Evolutionary conservation across 768 basidiomycete genomes (phyloP).

Genomic region (Mycena sanguinolenta): DNA sequence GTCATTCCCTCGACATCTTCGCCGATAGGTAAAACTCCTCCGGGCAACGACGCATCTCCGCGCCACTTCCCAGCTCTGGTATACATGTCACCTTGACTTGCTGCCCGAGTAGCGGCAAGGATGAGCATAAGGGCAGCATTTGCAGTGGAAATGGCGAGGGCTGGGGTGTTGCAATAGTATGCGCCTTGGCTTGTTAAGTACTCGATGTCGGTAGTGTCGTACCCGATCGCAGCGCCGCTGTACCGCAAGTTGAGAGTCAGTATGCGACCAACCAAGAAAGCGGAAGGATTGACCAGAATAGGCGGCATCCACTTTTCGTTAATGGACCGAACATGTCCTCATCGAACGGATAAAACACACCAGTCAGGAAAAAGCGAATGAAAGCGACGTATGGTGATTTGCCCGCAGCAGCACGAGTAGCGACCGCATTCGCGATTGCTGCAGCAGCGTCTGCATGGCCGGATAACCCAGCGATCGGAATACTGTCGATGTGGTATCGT

Average conservation of each 20-base stretch:
- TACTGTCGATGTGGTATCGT: slow-evolving; percentile 28
- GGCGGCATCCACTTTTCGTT: slow-evolving; percentile 29
- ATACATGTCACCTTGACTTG: slow-evolving; percentile 36
- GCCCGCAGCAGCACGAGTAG: slow-evolving; percentile 21
- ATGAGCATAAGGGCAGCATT: slow-evolving; percentile 41
- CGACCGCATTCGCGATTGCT: slow-evolving; percentile 29
- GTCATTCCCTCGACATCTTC: slow-evolving; percentile 38
- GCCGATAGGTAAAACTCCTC: slow-evolving; percentile 27
- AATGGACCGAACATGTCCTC: slow-evolving; percentile 31
- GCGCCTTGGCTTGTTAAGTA: slow-evolving; percentile 36
- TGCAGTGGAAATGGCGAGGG: slow-evolving; percentile 37
- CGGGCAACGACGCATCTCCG: slow-evolving; percentile 26
- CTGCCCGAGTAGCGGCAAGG: slow-evolving; percentile 35
- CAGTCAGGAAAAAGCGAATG: slow-evolving; percentile 28
- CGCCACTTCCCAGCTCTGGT: slow-evolving; percentile 37
- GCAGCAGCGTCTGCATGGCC: slow-evolving; percentile 3
- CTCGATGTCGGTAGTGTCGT: slow-evolving; percentile 32
- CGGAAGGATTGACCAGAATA: slow-evolving; percentile 27
- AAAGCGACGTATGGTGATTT: slow-evolving; percentile 31
- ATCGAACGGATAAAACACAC: slow-evolving; percentile 22
- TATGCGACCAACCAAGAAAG: neutral
- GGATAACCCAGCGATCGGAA: slow-evolving; percentile 16
- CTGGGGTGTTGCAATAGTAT: slow-evolving; percentile 41
- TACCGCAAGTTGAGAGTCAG: slow-evolving; percentile 11
- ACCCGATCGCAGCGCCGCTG: slow-evolving; percentile 35